phyloP scores from a whole-genome alignment of 2,329 filamentous ascomycete genomes.

The Periconia sp. region DNA sequence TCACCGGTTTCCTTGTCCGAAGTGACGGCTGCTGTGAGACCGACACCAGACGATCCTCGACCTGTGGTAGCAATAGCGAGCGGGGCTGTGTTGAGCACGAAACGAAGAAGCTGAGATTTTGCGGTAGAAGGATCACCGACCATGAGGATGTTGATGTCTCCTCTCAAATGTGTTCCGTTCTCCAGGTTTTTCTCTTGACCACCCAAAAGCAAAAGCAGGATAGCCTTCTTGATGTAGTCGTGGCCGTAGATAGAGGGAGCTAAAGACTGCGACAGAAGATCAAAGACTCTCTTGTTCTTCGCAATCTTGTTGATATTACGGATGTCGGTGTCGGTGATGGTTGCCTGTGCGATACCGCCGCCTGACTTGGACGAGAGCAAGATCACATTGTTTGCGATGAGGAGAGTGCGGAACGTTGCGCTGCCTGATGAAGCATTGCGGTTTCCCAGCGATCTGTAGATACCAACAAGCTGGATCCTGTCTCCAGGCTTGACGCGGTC shows the following conservation, averaged over 20 bases:
- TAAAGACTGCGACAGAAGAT: constrained; percentile 88
- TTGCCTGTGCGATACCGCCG: constrained; percentile 86
- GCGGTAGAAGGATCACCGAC: constrained; percentile 97
- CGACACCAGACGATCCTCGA: constrained; percentile 93
- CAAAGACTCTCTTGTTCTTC: constrained; percentile 92
- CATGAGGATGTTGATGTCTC: constrained; percentile 99
- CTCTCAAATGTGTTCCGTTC: constrained; percentile 95
- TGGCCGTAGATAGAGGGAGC: constrained; percentile 97
- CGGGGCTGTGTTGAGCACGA: constrained; percentile 95
- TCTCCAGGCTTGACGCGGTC: constrained; percentile 95
- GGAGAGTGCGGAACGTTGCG: constrained; percentile 89
- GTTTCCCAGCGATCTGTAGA: constrained; percentile 92
- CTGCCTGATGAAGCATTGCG: constrained; percentile 88
- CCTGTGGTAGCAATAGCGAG: constrained; percentile 96
- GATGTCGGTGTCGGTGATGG: constrained; percentile 94
- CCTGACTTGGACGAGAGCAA: constrained; percentile 94
- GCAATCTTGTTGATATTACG: constrained; percentile 97
- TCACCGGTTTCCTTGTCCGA: constrained; percentile 97
- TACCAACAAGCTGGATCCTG: constrained; percentile 93
- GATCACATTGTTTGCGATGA: constrained; percentile 93
- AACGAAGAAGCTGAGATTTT: constrained; percentile 96
- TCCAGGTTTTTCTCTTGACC: constrained; percentile 99
- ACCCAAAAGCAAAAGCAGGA: constrained; percentile 89
- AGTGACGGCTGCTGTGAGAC: constrained; percentile 95
- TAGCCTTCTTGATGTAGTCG: constrained; percentile 96